These are phyloP conservation scores for Citrullus mucosospermus DNA, from an alignment of 306 rosid genomes.

Conservation along the genomic window DNA sequence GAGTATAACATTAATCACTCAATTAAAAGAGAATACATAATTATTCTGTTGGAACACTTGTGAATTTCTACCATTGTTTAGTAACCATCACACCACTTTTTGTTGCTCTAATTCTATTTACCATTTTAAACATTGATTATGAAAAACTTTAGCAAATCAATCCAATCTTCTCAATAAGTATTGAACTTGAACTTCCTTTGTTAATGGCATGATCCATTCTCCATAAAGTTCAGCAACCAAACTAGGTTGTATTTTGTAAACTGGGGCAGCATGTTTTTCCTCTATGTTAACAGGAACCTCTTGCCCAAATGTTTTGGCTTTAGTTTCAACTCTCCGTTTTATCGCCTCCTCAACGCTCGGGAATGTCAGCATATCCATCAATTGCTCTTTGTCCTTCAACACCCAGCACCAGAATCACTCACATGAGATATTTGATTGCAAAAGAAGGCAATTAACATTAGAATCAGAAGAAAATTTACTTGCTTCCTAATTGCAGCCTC, in stretches of 20 bases:
- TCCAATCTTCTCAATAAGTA: conserved; percentile 79
- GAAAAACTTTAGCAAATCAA: conserved; percentile 15
- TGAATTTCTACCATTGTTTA: neutral
- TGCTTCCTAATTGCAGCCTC: conserved; percentile 68
- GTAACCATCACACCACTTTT: neutral
- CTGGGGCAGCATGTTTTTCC: conserved; percentile 32
- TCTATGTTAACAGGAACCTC: conserved; percentile 38
- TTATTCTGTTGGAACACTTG: neutral
- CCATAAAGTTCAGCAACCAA: conserved; percentile 78
- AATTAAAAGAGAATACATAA: neutral
- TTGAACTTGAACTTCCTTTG: conserved; percentile 86
- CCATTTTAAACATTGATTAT: neutral
- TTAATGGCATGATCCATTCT: conserved; percentile 96
- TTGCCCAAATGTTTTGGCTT: conserved; percentile 65
- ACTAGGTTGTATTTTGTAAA: conserved; percentile 64
- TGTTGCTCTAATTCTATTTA: neutral
- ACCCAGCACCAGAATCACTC: neutral
- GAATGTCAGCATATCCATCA: conserved; percentile 71
- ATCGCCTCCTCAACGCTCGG: conserved; percentile 64
- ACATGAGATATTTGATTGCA: neutral
- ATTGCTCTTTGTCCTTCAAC: conserved; percentile 56
- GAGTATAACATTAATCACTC: neutral
- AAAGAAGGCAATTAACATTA: neutral
- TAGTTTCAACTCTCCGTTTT: conserved; percentile 58
- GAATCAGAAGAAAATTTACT: conserved; percentile 17